Evolutionary conservation across 495 filamentous ascomycete species (phyloP).

Genomic region (Penicillium pancosmium): DNA sequence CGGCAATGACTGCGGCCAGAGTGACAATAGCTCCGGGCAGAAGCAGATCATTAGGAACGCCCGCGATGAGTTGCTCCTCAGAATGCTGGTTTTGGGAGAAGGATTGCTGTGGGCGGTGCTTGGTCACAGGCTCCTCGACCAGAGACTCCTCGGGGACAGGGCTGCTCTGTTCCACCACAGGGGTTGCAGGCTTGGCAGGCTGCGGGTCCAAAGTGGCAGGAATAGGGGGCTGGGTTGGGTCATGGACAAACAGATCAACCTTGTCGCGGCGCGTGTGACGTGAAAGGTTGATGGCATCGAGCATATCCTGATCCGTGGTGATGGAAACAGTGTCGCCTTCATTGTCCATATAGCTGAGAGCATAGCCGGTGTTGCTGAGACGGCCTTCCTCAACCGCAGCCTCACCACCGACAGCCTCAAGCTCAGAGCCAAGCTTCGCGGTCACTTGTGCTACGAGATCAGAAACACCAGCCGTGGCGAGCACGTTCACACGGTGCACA

Average conservation of each 20-base stretch:
- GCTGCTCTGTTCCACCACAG: slow-evolving; percentile 60
- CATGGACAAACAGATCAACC: slow-evolving; percentile 96
- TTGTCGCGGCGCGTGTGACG: slow-evolving; percentile 79
- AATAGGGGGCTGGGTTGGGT: slow-evolving; percentile 83
- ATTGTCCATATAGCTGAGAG: slow-evolving; percentile 94
- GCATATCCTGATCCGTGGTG: slow-evolving; percentile 89
- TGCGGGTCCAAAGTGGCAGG: slow-evolving; percentile 68
- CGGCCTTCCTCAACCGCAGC: slow-evolving; percentile 74
- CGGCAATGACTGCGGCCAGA: slow-evolving; percentile 88
- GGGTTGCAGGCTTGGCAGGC: slow-evolving; percentile 58
- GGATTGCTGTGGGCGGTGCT: slow-evolving; percentile 31
- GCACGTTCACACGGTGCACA: slow-evolving; percentile 88
- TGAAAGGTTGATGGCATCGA: slow-evolving; percentile 86
- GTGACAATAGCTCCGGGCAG: slow-evolving; percentile 95
- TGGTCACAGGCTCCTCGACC: slow-evolving; percentile 60
- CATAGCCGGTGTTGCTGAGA: slow-evolving; percentile 80
- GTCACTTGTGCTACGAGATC: slow-evolving; percentile 79
- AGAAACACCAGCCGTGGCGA: slow-evolving; percentile 75
- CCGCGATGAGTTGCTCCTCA: slow-evolving; percentile 80
- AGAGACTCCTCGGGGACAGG: slow-evolving; percentile 4
- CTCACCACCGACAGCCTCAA: slow-evolving; percentile 81
- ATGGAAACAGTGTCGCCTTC: slow-evolving; percentile 98
- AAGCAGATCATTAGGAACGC: slow-evolving; percentile 92
- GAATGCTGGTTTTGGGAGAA: slow-evolving; percentile 24
- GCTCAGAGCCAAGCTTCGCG: slow-evolving; percentile 85